Conservation (phyloP, 2,329 filamentous ascomycete species). For the Curvularia spicifera region DNA sequence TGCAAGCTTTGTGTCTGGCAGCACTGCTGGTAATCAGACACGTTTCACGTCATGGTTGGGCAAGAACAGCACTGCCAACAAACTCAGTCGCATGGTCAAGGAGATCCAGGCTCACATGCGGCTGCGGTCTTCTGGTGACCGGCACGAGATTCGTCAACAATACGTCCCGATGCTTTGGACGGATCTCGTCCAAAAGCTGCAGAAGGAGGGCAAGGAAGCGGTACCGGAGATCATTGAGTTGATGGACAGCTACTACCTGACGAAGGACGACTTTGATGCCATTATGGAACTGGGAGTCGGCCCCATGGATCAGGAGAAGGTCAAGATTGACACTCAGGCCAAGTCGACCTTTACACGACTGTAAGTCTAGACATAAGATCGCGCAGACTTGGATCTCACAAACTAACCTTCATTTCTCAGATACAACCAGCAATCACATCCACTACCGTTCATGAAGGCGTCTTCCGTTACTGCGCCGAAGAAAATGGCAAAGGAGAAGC, state of each 20-base stretch:
- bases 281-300: conserved; percentile 92
- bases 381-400: background rate
- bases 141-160: conserved; percentile 91
- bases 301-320: conserved; percentile 74
- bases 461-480: conserved; percentile 76
- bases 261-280: conserved; percentile 91
- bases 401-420: conserved; percentile 53
- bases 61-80: conserved; percentile 83
- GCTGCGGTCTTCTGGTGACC: conserved; percentile 84
- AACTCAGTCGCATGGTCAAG: conserved; percentile 79
- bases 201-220: conserved; percentile 79
- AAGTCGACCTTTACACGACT: conserved; percentile 88
- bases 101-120: conserved; percentile 98
- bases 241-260: conserved; percentile 97
- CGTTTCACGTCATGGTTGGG: conserved; percentile 92
- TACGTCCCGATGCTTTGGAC: conserved; percentile 91
- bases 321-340: conserved; percentile 82
- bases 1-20: conserved; percentile 83
- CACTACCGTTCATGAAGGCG: conserved; percentile 95
- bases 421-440: conserved; percentile 86
- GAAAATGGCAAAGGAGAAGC: conserved; percentile 74
- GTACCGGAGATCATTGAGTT: conserved; percentile 85
- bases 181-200: conserved; percentile 74
- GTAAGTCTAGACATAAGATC: conserved; percentile 62
- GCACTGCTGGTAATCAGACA: conserved; percentile 68